Base-by-base conservation (phyloP, 352 stramenopile species). In the Phytophthora agathidicida region DNA sequence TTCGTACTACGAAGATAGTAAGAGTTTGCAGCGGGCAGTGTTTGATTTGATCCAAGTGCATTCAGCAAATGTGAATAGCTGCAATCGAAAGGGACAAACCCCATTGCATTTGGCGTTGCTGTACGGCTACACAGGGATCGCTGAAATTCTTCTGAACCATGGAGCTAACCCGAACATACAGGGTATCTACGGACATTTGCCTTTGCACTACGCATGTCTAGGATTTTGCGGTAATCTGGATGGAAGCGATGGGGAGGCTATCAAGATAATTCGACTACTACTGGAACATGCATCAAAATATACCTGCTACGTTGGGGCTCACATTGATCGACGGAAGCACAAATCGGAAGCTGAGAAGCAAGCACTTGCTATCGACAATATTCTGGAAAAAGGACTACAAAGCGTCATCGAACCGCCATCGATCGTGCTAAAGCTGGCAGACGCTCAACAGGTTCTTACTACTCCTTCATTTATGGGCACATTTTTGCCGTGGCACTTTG, bases 141-240 rank as follows among this genome's bases (percentile, higher is more conserved):
- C 46, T 0, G 58, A 68, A n/a, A 60, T 76, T 13, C 53, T 93
- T 14, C 41, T 93, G 1, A 26, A 27, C 7, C 66, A 64, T 44
- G 76, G 72, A 7, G 75, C 80, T 13, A 90, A 88, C 42, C 80
- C 80, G 5, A 92, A 89, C 20, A 47, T 88, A 7, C 69, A 68
- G 10, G 77, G 88, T 41, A 38, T 47, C 1, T 77, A 77, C 20
- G 85, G 85, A 3, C 79, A 83, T 24, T 39, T 89, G 0, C 71
- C 82, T 2, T 35, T 94, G 16, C 85, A 94, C 46, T 94, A 89
- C 47, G 77, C 77, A 1, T 91, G 77, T 24, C 56, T 89, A 7
- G 83, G 79, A 1, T 77, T 90, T 27, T 89, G 81, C 45, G 55
- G 39, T 16, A 56, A 36, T 22, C 20, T 51, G 0, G 50, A 75